Base-by-base conservation (phyloP, 23 red algal species). In the Chondrus crispus region DNA sequence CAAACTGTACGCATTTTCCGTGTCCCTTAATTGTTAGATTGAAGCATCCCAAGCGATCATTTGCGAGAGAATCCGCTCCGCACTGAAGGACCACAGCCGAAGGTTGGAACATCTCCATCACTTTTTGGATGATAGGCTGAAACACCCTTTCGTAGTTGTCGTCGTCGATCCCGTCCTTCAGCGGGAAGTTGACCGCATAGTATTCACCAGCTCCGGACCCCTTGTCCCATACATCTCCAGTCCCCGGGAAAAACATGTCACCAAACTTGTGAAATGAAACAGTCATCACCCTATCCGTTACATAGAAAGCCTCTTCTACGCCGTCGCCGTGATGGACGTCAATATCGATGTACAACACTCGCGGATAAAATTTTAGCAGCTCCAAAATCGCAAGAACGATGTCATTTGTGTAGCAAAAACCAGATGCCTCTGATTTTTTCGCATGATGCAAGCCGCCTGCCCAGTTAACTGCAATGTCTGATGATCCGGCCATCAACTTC, bases 241-340 rank as follows among this genome's bases (percentile, higher is more conserved):
- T 99, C 2, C 97, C 97, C 12, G 97, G 97, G 73, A 99, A 99
- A 73, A 96, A 99, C 81, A 84, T 80, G 90, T 99, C 97, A 4
- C 97, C 97, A 80, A 96, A 99, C 70, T 99, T 99, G 86, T 99
- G 97, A 87, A 99, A 96, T 5, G 94, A 96, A 42, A 94, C 92
- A 11, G 97, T 99, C 93, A 99, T 95, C 19, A 99, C 97, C 24
- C 97, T 86, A 88, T 99, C 97, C 28, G 97, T 99, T 16, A 94
- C 92, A 85, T 99, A 99, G 81, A 99, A 99, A 8, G 97, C 97
- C 89, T 99, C 97, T 63, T 99, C 97, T 20, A 99, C 97, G 28
- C 97, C 97, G 68, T 99, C 97, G 57, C 97, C 97, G 52, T 99
- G 97, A 77, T 99, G 97, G 14, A 99, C 95, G 46, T 99, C 97